Evolutionary conservation across 306 rosid species (phyloP).

Genomic region (Notholithocarpus densiflorus): DNA sequence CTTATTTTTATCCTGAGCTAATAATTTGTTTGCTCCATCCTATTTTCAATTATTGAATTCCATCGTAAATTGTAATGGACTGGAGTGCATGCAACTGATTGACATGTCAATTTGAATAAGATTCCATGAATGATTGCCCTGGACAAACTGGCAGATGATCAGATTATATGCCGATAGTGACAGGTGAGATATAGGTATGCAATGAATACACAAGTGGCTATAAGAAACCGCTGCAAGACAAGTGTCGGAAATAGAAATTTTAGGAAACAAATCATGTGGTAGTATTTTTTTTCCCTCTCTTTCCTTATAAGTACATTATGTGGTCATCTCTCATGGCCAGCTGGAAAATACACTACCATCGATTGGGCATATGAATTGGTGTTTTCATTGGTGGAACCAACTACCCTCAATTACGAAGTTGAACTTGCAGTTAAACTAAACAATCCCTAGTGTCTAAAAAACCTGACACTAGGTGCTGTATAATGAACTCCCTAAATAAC

Average conservation of each 20-base stretch:
- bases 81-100: not conserved
- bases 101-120: not conserved
- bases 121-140: not conserved
- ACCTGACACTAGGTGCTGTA: not conserved
- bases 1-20: not conserved
- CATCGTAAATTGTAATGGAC: not conserved
- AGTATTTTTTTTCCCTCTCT: not conserved
- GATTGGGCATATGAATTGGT: not conserved
- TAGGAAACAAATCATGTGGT: not conserved
- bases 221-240: not conserved
- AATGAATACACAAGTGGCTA: constrained; percentile 6
- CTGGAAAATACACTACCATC: not conserved
- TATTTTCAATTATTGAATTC: not conserved
- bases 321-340: not conserved
- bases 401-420: not conserved
- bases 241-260: not conserved
- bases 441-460: not conserved
- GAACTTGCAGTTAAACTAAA: not conserved
- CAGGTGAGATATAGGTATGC: not conserved
- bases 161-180: not conserved
- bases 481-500: not conserved
- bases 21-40: not conserved
- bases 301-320: not conserved
- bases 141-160: not conserved
- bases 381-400: not conserved